phyloP scores from a whole-genome alignment of 2,329 filamentous ascomycete species.

The Epichloe sp. region DNA sequence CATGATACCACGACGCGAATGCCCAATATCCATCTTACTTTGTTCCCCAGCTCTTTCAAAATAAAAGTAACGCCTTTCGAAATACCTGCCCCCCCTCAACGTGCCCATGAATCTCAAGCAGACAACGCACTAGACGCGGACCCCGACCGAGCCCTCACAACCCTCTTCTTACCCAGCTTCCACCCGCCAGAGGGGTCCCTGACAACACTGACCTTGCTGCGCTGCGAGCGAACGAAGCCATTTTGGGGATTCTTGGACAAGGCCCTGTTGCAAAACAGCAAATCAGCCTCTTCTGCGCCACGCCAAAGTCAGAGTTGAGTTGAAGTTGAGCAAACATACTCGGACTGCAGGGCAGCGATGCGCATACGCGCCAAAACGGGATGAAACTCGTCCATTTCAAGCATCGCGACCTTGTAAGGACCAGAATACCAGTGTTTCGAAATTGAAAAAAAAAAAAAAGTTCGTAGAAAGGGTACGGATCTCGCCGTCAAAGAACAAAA shows the following conservation, averaged over 20 bases:
- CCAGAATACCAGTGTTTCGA: no score
- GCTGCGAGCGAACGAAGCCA: conserved; percentile 11
- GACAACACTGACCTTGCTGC: conserved; percentile 13
- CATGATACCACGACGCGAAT: no score
- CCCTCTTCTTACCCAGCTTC: conserved; percentile 12
- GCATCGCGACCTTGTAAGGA: neutral
- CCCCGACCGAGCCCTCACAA: conserved; percentile 12
- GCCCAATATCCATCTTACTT: no score
- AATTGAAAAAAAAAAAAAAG: no score
- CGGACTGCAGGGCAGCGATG: conserved; percentile 32
- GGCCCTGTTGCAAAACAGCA: neutral
- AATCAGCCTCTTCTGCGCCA: no score
- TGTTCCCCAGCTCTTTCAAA: neutral
- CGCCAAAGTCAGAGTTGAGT: neutral
- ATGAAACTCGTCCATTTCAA: conserved; percentile 12
- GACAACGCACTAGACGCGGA: conserved; percentile 2
- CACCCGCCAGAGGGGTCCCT: conserved; percentile 8
- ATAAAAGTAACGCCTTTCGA: neutral
- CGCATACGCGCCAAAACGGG: conserved; percentile 31
- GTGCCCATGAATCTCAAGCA: neutral
- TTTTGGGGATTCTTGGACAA: conserved; percentile 3
- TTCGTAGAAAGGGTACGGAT: neutral
- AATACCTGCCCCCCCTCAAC: neutral
- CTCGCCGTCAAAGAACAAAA: neutral
- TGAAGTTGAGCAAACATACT: conserved; percentile 22